Conservation (phyloP, 78 protist species). For the Ministeria vibrans region DNA sequence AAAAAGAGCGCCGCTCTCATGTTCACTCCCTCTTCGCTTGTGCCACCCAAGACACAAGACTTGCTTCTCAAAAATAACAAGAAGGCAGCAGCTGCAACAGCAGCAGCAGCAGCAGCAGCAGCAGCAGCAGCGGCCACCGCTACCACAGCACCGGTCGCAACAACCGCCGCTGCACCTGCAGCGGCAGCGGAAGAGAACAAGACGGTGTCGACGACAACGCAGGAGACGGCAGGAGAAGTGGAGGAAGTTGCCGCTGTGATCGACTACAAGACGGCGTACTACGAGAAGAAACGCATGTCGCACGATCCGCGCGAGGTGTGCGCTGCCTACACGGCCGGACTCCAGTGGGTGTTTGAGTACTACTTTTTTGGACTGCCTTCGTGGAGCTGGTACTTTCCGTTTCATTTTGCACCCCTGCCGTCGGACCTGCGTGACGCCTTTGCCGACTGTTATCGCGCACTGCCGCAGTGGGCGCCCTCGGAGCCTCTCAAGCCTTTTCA, state of each 20-base stretch:
- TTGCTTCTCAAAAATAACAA: conserved; percentile 79
- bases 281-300: too few species aligned
- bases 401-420: conserved; percentile 86
- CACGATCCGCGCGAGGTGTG: too few species aligned
- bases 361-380: conserved; percentile 75
- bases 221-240: too few species aligned
- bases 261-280: too few species aligned
- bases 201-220: too few species aligned
- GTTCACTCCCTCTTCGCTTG: conserved; percentile 11
- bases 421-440: conserved; percentile 22
- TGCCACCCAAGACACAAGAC: conserved; percentile 64
- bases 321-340: background rate
- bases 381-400: conserved; percentile 93
- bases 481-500: background rate
- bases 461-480: background rate
- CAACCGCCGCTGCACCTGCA: background rate
- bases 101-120: background rate
- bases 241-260: too few species aligned
- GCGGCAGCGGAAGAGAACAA: too few species aligned
- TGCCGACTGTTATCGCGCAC: background rate
- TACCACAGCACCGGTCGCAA: background rate
- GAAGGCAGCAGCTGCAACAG: background rate
- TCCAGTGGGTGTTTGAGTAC: conserved; percentile 34
- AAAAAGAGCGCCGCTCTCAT: too few species aligned
- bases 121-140: background rate